These are phyloP conservation scores for Amanita rimosa DNA, from an alignment of 768 basidiomycete species.

Conservation along the genomic window DNA sequence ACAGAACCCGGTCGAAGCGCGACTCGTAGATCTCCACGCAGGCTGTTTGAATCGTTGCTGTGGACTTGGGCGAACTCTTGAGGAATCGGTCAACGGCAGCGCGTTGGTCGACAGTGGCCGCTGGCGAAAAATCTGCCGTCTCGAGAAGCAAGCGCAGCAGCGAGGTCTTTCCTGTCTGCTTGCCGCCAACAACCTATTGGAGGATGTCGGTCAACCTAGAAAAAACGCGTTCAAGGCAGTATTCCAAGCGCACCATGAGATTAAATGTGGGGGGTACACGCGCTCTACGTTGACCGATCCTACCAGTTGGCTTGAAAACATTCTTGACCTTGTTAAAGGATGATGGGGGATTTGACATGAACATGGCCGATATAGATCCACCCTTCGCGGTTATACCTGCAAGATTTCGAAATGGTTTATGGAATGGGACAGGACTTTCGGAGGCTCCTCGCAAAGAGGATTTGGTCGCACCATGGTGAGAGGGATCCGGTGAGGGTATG, in stretches of 20 bases:
- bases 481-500: slow-evolving; percentile 25
- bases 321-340: slow-evolving; percentile 50
- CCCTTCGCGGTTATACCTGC: slow-evolving; percentile 34
- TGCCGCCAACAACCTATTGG: slow-evolving; percentile 62
- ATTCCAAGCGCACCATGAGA: slow-evolving; percentile 51
- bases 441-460: slow-evolving; percentile 47
- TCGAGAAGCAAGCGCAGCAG: slow-evolving; percentile 71
- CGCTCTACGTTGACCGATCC: slow-evolving; percentile 53
- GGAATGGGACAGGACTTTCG: slow-evolving; percentile 57
- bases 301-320: slow-evolving; percentile 25
- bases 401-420: slow-evolving; percentile 66
- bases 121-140: slow-evolving; percentile 73
- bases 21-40: slow-evolving; percentile 80
- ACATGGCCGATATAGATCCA: slow-evolving; percentile 55
- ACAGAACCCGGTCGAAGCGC: slow-evolving; percentile 63
- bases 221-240: not conserved
- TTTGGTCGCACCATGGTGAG: slow-evolving; percentile 57
- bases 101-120: slow-evolving; percentile 65
- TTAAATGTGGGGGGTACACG: slow-evolving; percentile 74
- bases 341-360: slow-evolving; percentile 51
- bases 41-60: slow-evolving; percentile 53
- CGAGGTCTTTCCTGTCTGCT: slow-evolving; percentile 80
- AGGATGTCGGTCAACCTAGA: slow-evolving; percentile 10
- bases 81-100: slow-evolving; percentile 55
- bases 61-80: slow-evolving; percentile 46